Conservation (phyloP, 148 eudicot genomes). For the Persicaria maculosa region DNA sequence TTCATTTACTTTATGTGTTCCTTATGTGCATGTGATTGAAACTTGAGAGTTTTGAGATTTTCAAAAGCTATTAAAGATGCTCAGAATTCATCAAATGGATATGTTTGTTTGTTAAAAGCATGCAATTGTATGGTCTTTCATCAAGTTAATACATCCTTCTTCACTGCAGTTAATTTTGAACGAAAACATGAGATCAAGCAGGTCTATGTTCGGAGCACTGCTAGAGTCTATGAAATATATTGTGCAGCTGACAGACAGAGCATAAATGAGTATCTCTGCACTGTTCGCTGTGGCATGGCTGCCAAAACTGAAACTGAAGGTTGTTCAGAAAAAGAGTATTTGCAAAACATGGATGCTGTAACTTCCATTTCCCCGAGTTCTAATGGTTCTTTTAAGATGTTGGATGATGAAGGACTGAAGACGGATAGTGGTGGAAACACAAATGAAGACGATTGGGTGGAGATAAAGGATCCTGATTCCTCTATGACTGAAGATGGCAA, state of each 20-base stretch:
- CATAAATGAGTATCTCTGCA: conserved; percentile 66
- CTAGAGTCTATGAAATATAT: conserved; percentile 82
- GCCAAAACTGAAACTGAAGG: conserved; percentile 37
- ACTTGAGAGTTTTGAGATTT: background rate
- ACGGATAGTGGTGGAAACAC: conserved; percentile 28
- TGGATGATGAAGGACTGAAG: conserved; percentile 21
- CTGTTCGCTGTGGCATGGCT: conserved; percentile 79
- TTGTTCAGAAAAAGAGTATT: conserved; percentile 24
- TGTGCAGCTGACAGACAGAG: conserved; percentile 32
- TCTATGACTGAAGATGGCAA: conserved; percentile 20
- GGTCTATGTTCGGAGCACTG: conserved; percentile 77
- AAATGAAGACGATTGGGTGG: conserved; percentile 85
- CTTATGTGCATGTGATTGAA: background rate
- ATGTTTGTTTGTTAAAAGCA: background rate
- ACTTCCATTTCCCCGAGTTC: conserved; percentile 24
- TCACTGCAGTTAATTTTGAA: conserved; percentile 49
- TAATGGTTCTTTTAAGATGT: conserved; percentile 20
- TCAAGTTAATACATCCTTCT: background rate
- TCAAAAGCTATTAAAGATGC: background rate
- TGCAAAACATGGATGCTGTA: conserved; percentile 27
- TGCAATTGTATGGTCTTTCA: background rate
- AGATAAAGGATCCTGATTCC: conserved; percentile 47
- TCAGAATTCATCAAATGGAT: background rate
- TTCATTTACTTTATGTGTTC: background rate
- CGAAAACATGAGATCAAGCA: conserved; percentile 69